Base-by-base conservation (phyloP, 371 early-diverging fungal genomes). In the Polyrhizophydium stewartii region DNA sequence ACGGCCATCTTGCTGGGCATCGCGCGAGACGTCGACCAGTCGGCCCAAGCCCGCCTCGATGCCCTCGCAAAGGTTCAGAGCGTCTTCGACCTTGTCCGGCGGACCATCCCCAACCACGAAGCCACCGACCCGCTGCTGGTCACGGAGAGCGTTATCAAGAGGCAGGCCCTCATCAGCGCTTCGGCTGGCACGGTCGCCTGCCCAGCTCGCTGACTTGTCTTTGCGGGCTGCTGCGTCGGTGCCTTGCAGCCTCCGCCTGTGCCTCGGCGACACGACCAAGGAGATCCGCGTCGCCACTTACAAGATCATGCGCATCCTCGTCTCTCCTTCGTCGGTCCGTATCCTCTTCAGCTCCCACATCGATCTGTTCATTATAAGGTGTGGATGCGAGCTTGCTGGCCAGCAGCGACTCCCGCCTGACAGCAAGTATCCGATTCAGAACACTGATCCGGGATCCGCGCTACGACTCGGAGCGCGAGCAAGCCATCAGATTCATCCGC, bases 401-500 rank as follows among this genome's bases (percentile, higher is more conserved):
- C n/a, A 25, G 1, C 49, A 55, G 21, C 22, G 32, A 21, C 13
- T 58, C 53, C 57, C 47, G 9, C 3, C 6, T 3, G 30, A 22
- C 5, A n/a, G 43, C 21, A n/a, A 30, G 9, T 45, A 22, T 19
- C 25, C 22, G 17, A 19, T 46, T 5, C 31, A 88, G 87, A 63
- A 76, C 89, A 0, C 60, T 90, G 32, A 74, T 81, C 12, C 77
- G 86, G 3, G 89, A 89, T 64, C 69, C 74, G 30, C 77, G 83
- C 52, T 76, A 77, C 63, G 89, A 89, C 43, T 74, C 84, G 19
- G 92, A 92, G 59, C 76, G 90, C 46, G 89, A 88, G 58, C 91
- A 92, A 55, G 85, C 88, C 0, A 46, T 92, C 3, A 87, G 88
- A 56, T 79, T 91, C 0, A 74, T 91, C 0, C 74, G 90, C 22